Evolutionary conservation across 768 basidiomycete species (phyloP), one percentile per base, ranked within the genome.

Genomic region (Serendipita sp.): DNA sequence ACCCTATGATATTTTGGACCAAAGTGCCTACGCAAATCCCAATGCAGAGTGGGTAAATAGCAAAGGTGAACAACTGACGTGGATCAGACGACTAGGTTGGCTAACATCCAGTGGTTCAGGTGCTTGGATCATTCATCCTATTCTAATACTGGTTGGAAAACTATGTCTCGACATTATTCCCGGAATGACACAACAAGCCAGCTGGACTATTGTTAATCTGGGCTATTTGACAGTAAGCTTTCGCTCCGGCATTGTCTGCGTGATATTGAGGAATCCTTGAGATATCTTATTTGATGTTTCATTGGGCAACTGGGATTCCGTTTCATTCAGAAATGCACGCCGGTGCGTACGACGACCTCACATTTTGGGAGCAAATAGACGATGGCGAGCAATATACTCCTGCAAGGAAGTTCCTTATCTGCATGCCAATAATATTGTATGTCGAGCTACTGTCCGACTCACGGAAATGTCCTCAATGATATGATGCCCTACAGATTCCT

Each of bases 341-440:
- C 11, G 96, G 96, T 24, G 96, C 92, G 13, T 99, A 95, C 74
- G 96, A 98, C 72, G 91, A 97, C 68, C 80, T 98, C 53, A 98
- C 96, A 0, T 77, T 99, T 31, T 99, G 96, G 96, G 96, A 99
- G 71, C 96, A 99, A 78, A 99, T 99, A 58, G 96, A 99, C 73
- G 88, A 90, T 58, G 96, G 96, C 42, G 96, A 94, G 0, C 96
- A 98, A 70, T 96, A 98, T 74, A 99, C 96, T 3, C 96, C 96
- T 0, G 86, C 96, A 3, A 96, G 91, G 77, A 99, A 99, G 72
- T 98, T 93, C 91, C 77, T 99, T 30, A 80, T 96, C 64, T 83
- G 82, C 61, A 84, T 93, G 5, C 96, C 96, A 0, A 85, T 98
- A 66, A 79, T 80, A 41, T 77, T 99, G 96, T 97, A 68, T 71